A percentile compares a stretch with the other conserved stretches of the same genome.
Evolutionary conservation across 495 filamentous ascomycete species (phyloP).

Genomic region (Cercophora newfieldiana): DNA sequence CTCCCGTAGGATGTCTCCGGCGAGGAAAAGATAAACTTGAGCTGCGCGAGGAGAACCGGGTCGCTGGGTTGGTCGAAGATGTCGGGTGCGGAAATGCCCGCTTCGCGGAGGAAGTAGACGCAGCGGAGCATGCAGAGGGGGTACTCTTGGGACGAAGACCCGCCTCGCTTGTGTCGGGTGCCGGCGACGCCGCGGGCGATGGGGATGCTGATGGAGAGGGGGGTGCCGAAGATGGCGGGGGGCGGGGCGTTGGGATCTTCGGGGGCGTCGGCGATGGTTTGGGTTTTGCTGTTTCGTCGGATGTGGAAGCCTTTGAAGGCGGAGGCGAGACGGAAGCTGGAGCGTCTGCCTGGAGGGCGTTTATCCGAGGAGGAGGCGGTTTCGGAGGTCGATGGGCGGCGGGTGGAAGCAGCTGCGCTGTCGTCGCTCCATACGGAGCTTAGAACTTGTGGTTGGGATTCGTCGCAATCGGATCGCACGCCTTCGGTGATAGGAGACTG

Average conservation of each 20-base stretch:
- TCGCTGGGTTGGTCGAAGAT: background rate
- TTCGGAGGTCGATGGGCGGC: background rate
- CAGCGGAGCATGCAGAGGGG: constrained; percentile 47
- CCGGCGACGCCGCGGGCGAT: constrained; percentile 41
- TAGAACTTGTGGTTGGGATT: background rate
- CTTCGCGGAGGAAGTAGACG: constrained; percentile 42
- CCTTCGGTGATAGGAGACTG: background rate
- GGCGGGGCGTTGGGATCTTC: background rate
- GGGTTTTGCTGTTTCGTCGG: background rate
- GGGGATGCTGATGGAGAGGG: constrained; percentile 40
- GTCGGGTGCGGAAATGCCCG: constrained; percentile 28
- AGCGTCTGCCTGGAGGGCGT: constrained; percentile 5
- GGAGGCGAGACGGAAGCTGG: background rate
- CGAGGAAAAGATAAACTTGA: constrained; percentile 38
- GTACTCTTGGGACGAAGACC: constrained; percentile 41
- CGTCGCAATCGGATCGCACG: background rate
- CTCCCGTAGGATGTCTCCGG: constrained; percentile 40
- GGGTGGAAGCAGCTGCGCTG: background rate
- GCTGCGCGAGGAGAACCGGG: constrained; percentile 14
- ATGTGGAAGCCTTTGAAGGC: background rate
- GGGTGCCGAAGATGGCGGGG: constrained; percentile 38
- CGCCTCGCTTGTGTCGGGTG: constrained; percentile 38
- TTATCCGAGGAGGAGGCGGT: background rate
- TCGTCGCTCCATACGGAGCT: background rate
- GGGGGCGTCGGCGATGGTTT: background rate